Evolutionary conservation across 805 yeast species (phyloP).

Genomic region (Starmera quercuum): DNA sequence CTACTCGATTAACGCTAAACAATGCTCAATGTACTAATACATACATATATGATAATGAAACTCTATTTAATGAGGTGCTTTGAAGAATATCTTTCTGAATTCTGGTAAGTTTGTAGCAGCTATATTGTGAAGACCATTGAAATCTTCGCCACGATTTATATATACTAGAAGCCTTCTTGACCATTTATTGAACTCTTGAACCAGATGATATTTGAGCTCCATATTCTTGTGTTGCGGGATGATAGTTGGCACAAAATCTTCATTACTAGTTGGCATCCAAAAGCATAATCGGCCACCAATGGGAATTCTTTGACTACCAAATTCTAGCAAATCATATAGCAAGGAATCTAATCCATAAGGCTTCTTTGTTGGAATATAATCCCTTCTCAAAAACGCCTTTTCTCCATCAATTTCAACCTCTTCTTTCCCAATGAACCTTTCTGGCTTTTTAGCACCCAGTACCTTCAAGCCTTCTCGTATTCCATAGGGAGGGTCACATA

Average conservation of each 20-base stretch:
- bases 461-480: constrained; percentile 93
- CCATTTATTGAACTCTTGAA: constrained; percentile 91
- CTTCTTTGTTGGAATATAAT: constrained; percentile 88
- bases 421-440: constrained; percentile 66
- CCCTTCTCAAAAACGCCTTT: constrained; percentile 67
- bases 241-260: constrained; percentile 57
- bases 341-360: constrained; percentile 76
- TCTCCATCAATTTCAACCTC: constrained; percentile 69
- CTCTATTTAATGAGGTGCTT: too few species aligned
- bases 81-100: constrained; percentile 20
- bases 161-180: constrained; percentile 81
- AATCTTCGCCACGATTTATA: constrained; percentile 52
- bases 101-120: constrained; percentile 19
- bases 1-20: too few species aligned
- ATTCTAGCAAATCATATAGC: constrained; percentile 69
- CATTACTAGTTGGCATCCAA: constrained; percentile 98
- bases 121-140: constrained; percentile 40
- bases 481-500: constrained; percentile 98
- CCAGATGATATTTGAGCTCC: constrained; percentile 64
- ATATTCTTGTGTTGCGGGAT: constrained; percentile 76
- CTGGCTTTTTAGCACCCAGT: constrained; percentile 73
- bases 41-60: too few species aligned
- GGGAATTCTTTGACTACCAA: constrained; percentile 65
- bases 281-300: constrained; percentile 77
- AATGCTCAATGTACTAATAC: too few species aligned